Evolutionary conservation across 768 basidiomycete species (phyloP), one percentile per base, ranked within the genome.

Genomic region (Boletus edulis): DNA sequence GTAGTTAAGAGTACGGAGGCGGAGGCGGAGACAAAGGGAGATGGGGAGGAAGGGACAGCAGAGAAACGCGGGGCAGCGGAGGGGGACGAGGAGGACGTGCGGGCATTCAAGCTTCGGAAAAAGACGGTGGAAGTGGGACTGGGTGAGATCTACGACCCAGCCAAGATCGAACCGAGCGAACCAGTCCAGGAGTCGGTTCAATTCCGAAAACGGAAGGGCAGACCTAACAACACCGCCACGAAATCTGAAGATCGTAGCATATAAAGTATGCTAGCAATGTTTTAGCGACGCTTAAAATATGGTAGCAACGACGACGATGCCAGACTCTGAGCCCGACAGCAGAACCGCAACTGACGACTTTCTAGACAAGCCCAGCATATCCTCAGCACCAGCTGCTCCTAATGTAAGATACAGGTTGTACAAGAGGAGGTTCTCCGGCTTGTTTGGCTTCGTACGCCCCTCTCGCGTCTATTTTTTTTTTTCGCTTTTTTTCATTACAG

Each of bases 111-210:
- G 69, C 64, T 91, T 56, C 77, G 83, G 57, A 85, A 82, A 75
- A 86, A 84, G 73, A 83, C 77, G 0, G 67, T 81, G 42, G 72
- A 69, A 1, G 70, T 76, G 0, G 89, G 87, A 8, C 75, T 91
- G 12, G 91, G 87, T 13, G 87, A 91, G 61, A 81, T 90, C 29
- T 95, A 90, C 60, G 93, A 96, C 67, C 89, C 89, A 4, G 86
- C 84, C 1, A 63, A 20, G 35, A 7, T 27, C 12, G 48, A 72
- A 44, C 34, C 57, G 61, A 47, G 44, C 51, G 63, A 59, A 35
- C 54, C 51, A 22, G 15, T 12, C 14, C n/a, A 20, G 3, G 65
- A 67, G 17, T 49, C 56, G 5, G 38, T 44, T 41, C 34, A 62
- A 4, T 66, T 66, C 60, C 66, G 65, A 37, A 66, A 65, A 44